Evolutionary conservation across 1,139 yeast species (phyloP).

Genomic region (Arxiozyma heterogenica): DNA sequence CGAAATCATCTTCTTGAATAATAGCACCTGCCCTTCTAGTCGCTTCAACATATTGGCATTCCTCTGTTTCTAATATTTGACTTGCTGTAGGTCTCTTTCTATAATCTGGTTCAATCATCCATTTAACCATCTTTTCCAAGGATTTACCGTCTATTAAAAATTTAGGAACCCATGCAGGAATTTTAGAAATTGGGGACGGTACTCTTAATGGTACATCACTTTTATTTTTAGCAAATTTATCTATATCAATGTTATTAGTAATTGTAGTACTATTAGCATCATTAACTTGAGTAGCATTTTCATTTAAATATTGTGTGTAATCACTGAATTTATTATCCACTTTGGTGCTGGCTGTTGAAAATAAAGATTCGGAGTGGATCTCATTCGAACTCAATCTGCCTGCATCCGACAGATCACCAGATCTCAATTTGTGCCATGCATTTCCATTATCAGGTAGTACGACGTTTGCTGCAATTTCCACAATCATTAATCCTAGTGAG

Average conservation of each 20-base stretch:
- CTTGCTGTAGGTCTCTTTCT: slow-evolving; percentile 69
- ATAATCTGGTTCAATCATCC: slow-evolving; percentile 91
- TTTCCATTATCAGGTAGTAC: slow-evolving; percentile 92
- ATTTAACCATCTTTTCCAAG: slow-evolving; percentile 69
- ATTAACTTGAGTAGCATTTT: slow-evolving; percentile 1
- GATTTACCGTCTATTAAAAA: slow-evolving; percentile 71
- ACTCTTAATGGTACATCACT: background rate
- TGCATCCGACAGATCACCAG: slow-evolving; percentile 94
- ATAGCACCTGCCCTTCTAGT: slow-evolving; percentile 92
- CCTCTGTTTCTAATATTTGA: slow-evolving; percentile 57
- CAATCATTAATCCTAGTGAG: slow-evolving; percentile 82
- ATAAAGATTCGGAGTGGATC: slow-evolving; percentile 31
- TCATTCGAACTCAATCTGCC: slow-evolving; percentile 75
- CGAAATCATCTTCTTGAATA: slow-evolving; percentile 92
- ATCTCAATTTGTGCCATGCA: slow-evolving; percentile 91
- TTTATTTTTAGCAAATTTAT: background rate
- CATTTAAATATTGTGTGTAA: slow-evolving; percentile 4
- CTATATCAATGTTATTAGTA: background rate
- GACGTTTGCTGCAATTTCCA: slow-evolving; percentile 94
- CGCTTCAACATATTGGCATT: slow-evolving; percentile 68
- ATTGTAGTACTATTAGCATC: background rate
- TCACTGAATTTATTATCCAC: slow-evolving; percentile 24
- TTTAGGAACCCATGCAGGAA: slow-evolving; percentile 78
- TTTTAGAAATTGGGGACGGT: slow-evolving; percentile 9
- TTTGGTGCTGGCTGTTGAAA: slow-evolving; percentile 20